Conservation (phyloP, 768 basidiomycete genomes). For the Crassisporium funariophilum region DNA sequence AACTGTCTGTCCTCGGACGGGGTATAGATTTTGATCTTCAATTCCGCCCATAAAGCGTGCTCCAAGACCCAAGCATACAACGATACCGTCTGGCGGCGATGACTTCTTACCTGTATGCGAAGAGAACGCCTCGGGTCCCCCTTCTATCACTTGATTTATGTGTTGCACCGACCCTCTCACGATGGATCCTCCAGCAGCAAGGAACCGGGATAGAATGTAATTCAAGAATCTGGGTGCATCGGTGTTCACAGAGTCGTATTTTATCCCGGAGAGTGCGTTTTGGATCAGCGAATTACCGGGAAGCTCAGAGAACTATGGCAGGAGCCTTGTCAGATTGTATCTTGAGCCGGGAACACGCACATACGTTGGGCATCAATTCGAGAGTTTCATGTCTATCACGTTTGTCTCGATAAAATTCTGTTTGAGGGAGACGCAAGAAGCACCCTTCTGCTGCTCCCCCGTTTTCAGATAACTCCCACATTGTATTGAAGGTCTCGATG, state of each 20-base stretch:
- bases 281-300: slow-evolving; percentile 24
- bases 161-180: slow-evolving; percentile 60
- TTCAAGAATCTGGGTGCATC: slow-evolving; percentile 60
- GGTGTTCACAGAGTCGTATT: slow-evolving; percentile 62
- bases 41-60: slow-evolving; percentile 73
- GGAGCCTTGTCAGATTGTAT: not conserved
- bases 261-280: slow-evolving; percentile 40
- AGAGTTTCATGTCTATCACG: slow-evolving; percentile 19
- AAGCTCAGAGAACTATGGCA: slow-evolving; percentile 30
- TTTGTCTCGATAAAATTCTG: slow-evolving; percentile 39
- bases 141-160: slow-evolving; percentile 61
- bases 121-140: slow-evolving; percentile 40
- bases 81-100: slow-evolving; percentile 47
- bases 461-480: slow-evolving; percentile 62
- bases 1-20: slow-evolving; percentile 80
- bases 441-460: slow-evolving; percentile 48
- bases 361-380: slow-evolving; percentile 18
- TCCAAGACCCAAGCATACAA: slow-evolving; percentile 72
- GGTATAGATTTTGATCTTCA: slow-evolving; percentile 68
- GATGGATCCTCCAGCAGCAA: slow-evolving; percentile 54
- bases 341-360: not conserved
- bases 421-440: slow-evolving; percentile 58
- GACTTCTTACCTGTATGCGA: slow-evolving; percentile 17
- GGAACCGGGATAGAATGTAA: slow-evolving; percentile 60
- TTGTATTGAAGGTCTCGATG: slow-evolving; percentile 59